phyloP scores from a whole-genome alignment of 345 rosid genomes.

The Streptanthus diversifolius region DNA sequence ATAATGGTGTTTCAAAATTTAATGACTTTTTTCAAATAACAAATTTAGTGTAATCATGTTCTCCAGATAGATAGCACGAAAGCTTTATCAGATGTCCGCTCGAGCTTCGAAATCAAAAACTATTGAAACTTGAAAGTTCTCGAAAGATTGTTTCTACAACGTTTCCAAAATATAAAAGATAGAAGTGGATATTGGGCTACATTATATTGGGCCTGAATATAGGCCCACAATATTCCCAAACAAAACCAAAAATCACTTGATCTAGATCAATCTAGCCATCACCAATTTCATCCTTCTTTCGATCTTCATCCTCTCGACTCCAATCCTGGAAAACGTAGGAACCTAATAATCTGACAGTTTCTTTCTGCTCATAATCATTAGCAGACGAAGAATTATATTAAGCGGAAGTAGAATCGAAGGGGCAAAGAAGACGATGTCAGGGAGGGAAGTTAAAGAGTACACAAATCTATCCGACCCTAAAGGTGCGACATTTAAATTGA shows the following conservation, averaged over 20 bases:
- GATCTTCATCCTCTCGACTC: constrained; percentile 20
- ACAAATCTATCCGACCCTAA: constrained; percentile 95
- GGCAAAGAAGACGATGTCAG: constrained; percentile 81
- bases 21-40: too few relatives aligned
- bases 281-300: neutral
- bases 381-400: neutral
- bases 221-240: neutral
- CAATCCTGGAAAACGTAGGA: neutral
- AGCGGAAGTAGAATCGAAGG: neutral
- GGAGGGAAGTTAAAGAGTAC: constrained; percentile 94
- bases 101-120: too few relatives aligned
- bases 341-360: constrained; percentile 4
- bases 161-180: too few relatives aligned
- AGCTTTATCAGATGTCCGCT: too few relatives aligned
- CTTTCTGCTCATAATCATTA: neutral
- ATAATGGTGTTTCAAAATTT: too few relatives aligned
- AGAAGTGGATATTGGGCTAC: neutral
- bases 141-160: too few relatives aligned
- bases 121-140: too few relatives aligned
- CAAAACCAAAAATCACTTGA: neutral
- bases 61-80: too few relatives aligned
- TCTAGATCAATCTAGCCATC: neutral
- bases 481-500: constrained; percentile 39
- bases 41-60: too few relatives aligned
- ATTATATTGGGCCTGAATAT: neutral